Evolutionary conservation across 129 eudicot species (phyloP).

Genomic region (Escallonia rubra): DNA sequence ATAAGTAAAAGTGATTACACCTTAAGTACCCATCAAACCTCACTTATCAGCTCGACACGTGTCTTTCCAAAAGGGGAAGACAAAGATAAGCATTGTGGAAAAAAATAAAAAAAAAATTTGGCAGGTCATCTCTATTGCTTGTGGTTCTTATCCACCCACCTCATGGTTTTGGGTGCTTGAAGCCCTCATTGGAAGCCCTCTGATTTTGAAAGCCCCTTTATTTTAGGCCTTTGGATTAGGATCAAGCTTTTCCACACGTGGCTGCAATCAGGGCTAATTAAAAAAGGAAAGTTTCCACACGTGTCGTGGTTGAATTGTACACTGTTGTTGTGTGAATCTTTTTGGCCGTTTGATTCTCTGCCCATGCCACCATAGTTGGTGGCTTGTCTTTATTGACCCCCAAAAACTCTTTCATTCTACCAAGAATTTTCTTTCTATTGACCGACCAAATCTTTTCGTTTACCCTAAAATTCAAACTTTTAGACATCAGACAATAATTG

Average conservation of each 20-base stretch:
- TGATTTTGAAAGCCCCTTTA: neutral
- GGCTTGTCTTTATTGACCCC: constrained; percentile 5
- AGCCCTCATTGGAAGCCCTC: constrained; percentile 7
- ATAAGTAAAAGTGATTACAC: too few species aligned
- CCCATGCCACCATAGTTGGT: neutral
- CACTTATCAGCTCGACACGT: constrained; percentile 2
- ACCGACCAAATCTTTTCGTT: neutral
- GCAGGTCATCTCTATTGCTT: neutral
- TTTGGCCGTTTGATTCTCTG: neutral
- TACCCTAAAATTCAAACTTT: neutral
- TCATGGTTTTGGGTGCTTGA: neutral
- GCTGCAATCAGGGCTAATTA: too few species aligned
- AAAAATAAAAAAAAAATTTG: neutral
- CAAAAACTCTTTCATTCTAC: neutral
- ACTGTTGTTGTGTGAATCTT: neutral
- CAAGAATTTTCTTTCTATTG: neutral
- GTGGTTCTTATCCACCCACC: constrained; percentile 34
- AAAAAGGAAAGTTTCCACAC: neutral
- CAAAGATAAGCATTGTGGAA: constrained; percentile 16
- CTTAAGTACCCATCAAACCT: neutral
- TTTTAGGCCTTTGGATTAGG: neutral
- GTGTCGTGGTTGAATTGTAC: constrained; percentile 17
- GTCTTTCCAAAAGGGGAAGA: neutral
- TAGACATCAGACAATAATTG: neutral
- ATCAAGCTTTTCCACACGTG: neutral